Evolutionary conservation across 192 early-diverging fungal species (phyloP).

Genomic region (Lunasporangiospora selenospora): DNA sequence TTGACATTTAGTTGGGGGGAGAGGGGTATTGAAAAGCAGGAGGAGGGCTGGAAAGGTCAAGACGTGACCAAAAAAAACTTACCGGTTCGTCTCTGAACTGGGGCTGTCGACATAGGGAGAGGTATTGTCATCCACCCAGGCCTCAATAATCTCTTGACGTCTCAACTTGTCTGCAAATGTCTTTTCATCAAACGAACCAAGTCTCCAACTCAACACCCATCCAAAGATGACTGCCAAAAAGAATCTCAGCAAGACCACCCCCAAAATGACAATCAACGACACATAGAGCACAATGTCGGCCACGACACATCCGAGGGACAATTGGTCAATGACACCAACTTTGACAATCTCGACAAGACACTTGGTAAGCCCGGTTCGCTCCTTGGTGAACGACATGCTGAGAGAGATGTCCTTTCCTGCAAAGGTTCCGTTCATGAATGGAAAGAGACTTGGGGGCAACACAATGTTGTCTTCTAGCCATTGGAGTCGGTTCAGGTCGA

Average conservation of each 20-base stretch:
- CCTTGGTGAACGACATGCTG: slow-evolving; percentile 55
- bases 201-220: slow-evolving; percentile 81
- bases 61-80: too few relatives aligned
- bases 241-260: slow-evolving; percentile 72
- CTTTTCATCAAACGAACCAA: slow-evolving; percentile 78
- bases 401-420: slow-evolving; percentile 60
- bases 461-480: slow-evolving; percentile 65
- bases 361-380: slow-evolving; percentile 60
- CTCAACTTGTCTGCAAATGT: slow-evolving; percentile 57
- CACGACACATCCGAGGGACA: slow-evolving; percentile 81
- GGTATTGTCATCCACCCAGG: slow-evolving; percentile 47
- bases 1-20: background rate
- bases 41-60: too few relatives aligned
- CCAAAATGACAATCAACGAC: slow-evolving; percentile 75
- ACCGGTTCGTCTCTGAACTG: slow-evolving; percentile 41
- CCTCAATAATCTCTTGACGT: slow-evolving; percentile 51
- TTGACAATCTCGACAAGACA: slow-evolving; percentile 83
- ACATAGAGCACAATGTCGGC: slow-evolving; percentile 82
- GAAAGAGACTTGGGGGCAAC: slow-evolving; percentile 46
- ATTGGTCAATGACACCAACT: slow-evolving; percentile 81
- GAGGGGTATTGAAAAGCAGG: background rate
- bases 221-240: slow-evolving; percentile 78
- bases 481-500: slow-evolving; percentile 70
- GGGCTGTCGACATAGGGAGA: slow-evolving; percentile 38
- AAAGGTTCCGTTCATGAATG: slow-evolving; percentile 48